Percentiles rank a stretch among this genome's conserved stretches.
These are phyloP conservation scores for Nemania sp. DNA, from an alignment of 2,329 filamentous ascomycete species.

Conservation along the genomic window DNA sequence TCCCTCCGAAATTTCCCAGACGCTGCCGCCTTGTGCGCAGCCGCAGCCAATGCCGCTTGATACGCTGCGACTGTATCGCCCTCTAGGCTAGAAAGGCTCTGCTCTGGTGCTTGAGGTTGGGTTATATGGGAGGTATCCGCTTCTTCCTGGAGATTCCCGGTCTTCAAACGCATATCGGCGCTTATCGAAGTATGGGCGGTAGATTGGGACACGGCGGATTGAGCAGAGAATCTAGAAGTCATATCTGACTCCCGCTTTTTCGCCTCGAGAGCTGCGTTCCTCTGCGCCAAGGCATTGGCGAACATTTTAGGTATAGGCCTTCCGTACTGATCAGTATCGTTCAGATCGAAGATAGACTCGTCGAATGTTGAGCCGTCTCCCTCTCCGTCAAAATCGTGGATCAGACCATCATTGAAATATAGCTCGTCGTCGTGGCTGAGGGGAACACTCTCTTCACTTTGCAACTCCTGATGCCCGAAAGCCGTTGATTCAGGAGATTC, in stretches of 20 bases:
- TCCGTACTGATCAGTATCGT: slow-evolving; percentile 66
- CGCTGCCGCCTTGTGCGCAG: slow-evolving; percentile 74
- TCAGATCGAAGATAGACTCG: slow-evolving; percentile 72
- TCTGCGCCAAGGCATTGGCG: slow-evolving; percentile 54
- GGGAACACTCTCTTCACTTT: slow-evolving; percentile 17
- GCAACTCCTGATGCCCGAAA: slow-evolving; percentile 26
- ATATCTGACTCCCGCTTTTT: slow-evolving; percentile 52
- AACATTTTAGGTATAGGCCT: slow-evolving; percentile 63
- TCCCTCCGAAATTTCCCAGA: slow-evolving; percentile 74
- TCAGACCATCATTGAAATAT: slow-evolving; percentile 69
- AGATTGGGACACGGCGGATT: slow-evolving; percentile 50
- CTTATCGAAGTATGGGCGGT: slow-evolving; percentile 58
- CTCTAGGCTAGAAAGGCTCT: slow-evolving; percentile 13
- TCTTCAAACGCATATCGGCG: slow-evolving; percentile 36
- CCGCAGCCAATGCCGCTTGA: slow-evolving; percentile 81
- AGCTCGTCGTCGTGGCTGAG: slow-evolving; percentile 60
- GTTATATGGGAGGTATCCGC: slow-evolving; percentile 10
- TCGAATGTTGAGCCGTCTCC: slow-evolving; percentile 65
- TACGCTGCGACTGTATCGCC: slow-evolving; percentile 61
- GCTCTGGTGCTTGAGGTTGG: slow-evolving; percentile 27
- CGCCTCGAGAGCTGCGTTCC: slow-evolving; percentile 41
- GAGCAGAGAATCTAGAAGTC: slow-evolving; percentile 49
- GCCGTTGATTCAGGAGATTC: slow-evolving; percentile 24
- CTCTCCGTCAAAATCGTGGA: slow-evolving; percentile 55
- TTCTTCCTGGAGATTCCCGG: slow-evolving; percentile 19